A percentile compares a stretch with the other conserved stretches of the same genome.
phyloP scores from a whole-genome alignment of 192 early-diverging fungal genomes.

The Backusella circina region DNA sequence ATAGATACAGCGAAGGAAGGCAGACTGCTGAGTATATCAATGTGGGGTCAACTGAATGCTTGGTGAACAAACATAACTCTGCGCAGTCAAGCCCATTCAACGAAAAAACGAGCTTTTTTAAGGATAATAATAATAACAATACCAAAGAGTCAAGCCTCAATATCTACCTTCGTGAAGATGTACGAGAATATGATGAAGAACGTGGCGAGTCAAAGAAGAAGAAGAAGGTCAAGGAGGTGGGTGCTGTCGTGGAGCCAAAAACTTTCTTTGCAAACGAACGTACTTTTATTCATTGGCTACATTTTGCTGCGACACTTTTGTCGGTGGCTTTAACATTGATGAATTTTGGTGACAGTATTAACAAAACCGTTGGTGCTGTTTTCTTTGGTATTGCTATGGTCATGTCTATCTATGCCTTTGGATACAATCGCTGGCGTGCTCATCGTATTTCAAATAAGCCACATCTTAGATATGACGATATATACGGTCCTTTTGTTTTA shows the following conservation, averaged over 20 bases:
- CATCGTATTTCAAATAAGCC: slow-evolving; percentile 52
- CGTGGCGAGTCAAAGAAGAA: not conserved
- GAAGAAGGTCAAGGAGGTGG: slow-evolving; percentile 30
- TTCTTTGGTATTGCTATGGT: slow-evolving; percentile 69
- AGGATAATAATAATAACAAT: not conserved
- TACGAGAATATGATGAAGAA: not conserved
- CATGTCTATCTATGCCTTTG: slow-evolving; percentile 72
- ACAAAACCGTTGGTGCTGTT: slow-evolving; percentile 57
- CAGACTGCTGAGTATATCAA: not conserved
- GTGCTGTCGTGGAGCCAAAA: slow-evolving; percentile 76
- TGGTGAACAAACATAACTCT: slow-evolving; percentile 10
- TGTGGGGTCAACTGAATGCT: slow-evolving; percentile 11
- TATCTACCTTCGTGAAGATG: not conserved
- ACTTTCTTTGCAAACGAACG: slow-evolving; percentile 94
- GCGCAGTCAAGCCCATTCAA: not conserved
- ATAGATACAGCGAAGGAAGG: not conserved
- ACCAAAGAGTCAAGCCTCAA: not conserved
- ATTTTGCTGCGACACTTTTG: slow-evolving; percentile 68
- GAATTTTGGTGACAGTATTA: slow-evolving; percentile 75
- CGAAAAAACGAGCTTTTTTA: not conserved
- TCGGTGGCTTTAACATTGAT: slow-evolving; percentile 67
- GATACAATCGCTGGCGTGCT: slow-evolving; percentile 76
- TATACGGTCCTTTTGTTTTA: slow-evolving; percentile 67
- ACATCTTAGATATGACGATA: slow-evolving; percentile 62
- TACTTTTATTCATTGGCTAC: slow-evolving; percentile 86